phyloP scores from a whole-genome alignment of 148 eudicot genomes.

The Polygonum maritimum region DNA sequence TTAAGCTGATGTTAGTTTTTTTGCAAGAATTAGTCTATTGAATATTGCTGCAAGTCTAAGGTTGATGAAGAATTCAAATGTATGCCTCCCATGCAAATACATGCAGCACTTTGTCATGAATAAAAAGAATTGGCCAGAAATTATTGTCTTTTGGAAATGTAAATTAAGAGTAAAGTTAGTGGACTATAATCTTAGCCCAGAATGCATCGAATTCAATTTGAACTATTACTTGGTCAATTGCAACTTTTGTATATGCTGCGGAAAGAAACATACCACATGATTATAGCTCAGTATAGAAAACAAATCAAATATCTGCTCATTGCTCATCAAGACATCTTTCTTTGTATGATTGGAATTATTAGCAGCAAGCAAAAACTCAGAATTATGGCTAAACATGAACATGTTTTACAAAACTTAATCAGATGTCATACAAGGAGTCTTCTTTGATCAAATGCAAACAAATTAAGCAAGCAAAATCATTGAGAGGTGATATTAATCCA shows the following conservation, averaged over 20 bases:
- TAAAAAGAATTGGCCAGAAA: not conserved
- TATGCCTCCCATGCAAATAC: not conserved
- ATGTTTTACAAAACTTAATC: not conserved
- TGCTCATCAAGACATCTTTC: not conserved
- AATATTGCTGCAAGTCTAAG: not conserved
- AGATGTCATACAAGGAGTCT: not conserved
- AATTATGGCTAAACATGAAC: not conserved
- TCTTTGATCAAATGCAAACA: not conserved
- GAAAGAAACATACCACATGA: not conserved
- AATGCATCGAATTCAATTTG: no score
- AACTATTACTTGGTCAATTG: not conserved
- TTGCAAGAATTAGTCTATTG: not conserved
- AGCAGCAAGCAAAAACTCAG: not conserved
- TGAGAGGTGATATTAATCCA: not conserved
- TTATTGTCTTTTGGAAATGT: no score
- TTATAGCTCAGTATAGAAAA: not conserved
- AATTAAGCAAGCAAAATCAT: not conserved
- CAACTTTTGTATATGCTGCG: not conserved
- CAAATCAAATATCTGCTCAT: not conserved
- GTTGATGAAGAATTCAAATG: not conserved
- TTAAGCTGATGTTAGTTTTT: not conserved
- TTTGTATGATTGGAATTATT: not conserved
- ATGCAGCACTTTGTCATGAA: not conserved
- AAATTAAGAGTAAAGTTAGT: no score
- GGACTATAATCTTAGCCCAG: no score